A percentile compares a stretch with the other conserved stretches of the same genome.
Evolutionary conservation across 2,329 filamentous ascomycete genomes (phyloP).

Genomic region (Alternaria metachromatica): DNA sequence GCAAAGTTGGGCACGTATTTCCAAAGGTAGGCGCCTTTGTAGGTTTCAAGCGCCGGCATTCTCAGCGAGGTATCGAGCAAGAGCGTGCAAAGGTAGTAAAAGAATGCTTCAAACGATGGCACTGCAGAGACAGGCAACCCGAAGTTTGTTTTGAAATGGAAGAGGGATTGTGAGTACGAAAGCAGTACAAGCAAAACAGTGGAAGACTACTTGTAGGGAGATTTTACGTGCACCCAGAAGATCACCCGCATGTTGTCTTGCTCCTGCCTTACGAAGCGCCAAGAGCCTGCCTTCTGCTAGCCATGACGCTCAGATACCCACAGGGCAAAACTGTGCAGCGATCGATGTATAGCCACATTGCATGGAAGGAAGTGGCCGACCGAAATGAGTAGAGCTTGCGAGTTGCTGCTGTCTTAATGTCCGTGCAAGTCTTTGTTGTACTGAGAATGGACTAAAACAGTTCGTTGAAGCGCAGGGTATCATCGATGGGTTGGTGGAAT

Average conservation of each 20-base stretch:
- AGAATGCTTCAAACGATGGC: background rate
- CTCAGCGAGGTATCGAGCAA: background rate
- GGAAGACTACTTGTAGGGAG: background rate
- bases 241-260: background rate
- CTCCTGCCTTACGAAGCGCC: background rate
- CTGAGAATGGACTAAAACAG: background rate
- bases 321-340: background rate
- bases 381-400: background rate
- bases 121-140: background rate
- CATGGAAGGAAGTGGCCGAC: background rate
- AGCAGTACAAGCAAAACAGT: background rate
- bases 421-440: background rate
- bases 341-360: background rate
- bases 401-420: background rate
- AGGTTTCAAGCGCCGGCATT: slow-evolving; percentile 18
- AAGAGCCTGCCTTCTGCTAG: background rate
- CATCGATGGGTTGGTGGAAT: background rate
- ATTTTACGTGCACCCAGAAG: background rate
- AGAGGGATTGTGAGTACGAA: background rate
- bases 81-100: background rate
- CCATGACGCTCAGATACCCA: background rate
- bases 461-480: background rate
- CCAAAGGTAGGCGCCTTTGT: slow-evolving; percentile 20
- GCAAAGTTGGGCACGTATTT: slow-evolving; percentile 53
- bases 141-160: background rate